Evolutionary conservation across 2,329 filamentous ascomycete genomes (phyloP), one percentile per base, ranked within the genome.

Genomic region (Diaporthe helianthi): DNA sequence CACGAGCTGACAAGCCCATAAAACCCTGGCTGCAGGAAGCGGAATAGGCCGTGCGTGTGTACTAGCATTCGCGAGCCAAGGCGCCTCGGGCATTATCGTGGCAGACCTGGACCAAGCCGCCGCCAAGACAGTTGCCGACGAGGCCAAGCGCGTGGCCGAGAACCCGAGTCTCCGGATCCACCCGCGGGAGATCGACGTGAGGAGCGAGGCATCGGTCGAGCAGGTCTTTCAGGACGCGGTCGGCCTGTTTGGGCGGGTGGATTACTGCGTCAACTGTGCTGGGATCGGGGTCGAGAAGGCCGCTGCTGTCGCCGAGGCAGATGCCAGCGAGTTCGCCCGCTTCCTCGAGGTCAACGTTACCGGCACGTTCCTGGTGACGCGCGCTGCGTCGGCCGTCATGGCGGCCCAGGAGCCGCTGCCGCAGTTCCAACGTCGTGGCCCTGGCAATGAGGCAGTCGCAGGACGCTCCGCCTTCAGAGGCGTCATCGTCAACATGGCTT

Each of bases 41-140:
- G 52, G 65, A 15, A 67, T 67, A 47, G 65, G 65, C 17, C 47
- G 52, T 41, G 65, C 31, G 38, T 58, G 51, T 17, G 65, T 53
- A 17, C 17, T 67, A 17, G 65, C 52, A 6, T 58, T 67, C 33
- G 52, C 53, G 36, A 41, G 36, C 19, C 36, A 44, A 12, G 65
- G 53, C 15, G 65, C 54, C 41, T 10, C 17, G 33, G 53, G n/a
- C 44, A 29, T 68, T 12, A 49, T 61, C n/a, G 38, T 68, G 8
- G 65, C 65, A 17, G 65, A 68, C 44, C 15, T 60, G 24, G 31
- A 61, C 33, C 44, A 61, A 22, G 38, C 49, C 4, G 65, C 52
- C 22, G 65, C 65, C 26, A 31, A 38, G 29, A 19, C n/a, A 12
- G 41, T 49, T 19, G 53, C 47, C 41, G 41, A 31, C 17, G 65